phyloP scores from a whole-genome alignment of 495 filamentous ascomycete genomes.

The Thermothielavioides terrestris region DNA sequence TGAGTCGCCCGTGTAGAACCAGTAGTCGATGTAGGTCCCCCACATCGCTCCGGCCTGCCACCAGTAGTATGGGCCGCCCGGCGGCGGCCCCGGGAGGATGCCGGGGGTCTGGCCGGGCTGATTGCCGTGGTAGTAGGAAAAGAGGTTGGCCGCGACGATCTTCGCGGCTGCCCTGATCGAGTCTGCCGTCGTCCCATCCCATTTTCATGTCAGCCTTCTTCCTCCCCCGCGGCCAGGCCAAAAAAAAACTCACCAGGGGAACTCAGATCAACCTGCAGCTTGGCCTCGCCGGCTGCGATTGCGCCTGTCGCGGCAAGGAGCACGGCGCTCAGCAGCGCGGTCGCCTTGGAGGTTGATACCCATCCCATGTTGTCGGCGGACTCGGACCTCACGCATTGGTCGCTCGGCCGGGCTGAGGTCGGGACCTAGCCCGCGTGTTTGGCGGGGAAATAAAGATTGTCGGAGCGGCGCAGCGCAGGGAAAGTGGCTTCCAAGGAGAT shows the following conservation, averaged over 20 bases:
- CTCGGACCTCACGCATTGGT: background rate
- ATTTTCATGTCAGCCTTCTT: slow-evolving; percentile 2
- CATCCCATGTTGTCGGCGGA: background rate
- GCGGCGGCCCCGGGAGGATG: slow-evolving; percentile 34
- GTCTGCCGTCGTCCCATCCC: slow-evolving; percentile 5
- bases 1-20: slow-evolving; percentile 54
- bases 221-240: background rate
- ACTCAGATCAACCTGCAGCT: slow-evolving; percentile 14
- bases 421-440: background rate
- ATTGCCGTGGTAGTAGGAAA: slow-evolving; percentile 57
- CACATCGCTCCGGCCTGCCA: slow-evolving; percentile 75
- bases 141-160: slow-evolving; percentile 40
- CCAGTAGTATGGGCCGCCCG: slow-evolving; percentile 42
- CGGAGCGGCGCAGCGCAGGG: too few relatives aligned
- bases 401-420: background rate
- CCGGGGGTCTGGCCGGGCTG: slow-evolving; percentile 46
- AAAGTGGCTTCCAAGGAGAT: too few relatives aligned
- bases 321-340: slow-evolving; percentile 5
- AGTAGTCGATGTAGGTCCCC: slow-evolving; percentile 61
- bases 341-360: background rate
- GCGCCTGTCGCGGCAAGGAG: slow-evolving; percentile 3
- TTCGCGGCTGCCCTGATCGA: slow-evolving; percentile 24
- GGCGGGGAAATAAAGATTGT: background rate
- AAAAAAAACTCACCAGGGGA: slow-evolving; percentile 3
- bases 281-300: background rate